Base-by-base conservation (phyloP, 495 filamentous ascomycete genomes). In the Aspergillus sclerotiicarbonarius region DNA sequence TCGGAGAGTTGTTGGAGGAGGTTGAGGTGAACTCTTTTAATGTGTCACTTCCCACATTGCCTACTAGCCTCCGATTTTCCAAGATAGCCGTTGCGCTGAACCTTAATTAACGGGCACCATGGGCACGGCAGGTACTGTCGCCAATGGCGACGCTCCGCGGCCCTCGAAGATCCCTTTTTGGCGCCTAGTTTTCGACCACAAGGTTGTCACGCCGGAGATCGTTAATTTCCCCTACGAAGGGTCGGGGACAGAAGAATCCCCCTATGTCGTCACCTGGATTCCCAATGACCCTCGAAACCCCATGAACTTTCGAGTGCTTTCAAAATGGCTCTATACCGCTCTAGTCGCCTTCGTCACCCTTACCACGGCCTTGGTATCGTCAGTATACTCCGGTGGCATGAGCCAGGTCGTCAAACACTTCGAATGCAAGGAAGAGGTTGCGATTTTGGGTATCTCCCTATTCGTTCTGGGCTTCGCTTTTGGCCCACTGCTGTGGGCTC, bases 161-260 rank as follows among this genome's bases (percentile, higher is more conserved):
- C 37, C 25, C 47, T 50, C 47, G 47, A 50, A 29, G 8, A 69
- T 69, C 35, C 62, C 67, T 9, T 61, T 62, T 43, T 67, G 67
- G 67, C 59, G 62, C 0, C 48, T 67, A 19, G 13, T 69, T n/a
- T 48, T 60, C 13, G 64, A 69, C 35, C 67, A 69, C 25, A 57
- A 62, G 1, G 58, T 58, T 13, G 54, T 65, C 15, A 67, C 67
- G 6, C 62, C 64, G 1, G 74, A 75, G 50, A 78, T 90, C 21
- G 53, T 80, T 49, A 72, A 80, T 33, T 77, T 78, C 55, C 58
- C 69, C 2, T 88, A 88, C 64, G 62, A 67, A 30, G 88, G 88
- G 3, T 63, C 73, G 1, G 88, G 88, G 49, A 90, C 87, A 8
- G 70, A 78, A 48, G 81, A 85, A 15, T 50, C 47, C 12, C 47